Base-by-base conservation (phyloP, 225 moss, liverwort and hornwort species). In the Bryum argenteum region DNA sequence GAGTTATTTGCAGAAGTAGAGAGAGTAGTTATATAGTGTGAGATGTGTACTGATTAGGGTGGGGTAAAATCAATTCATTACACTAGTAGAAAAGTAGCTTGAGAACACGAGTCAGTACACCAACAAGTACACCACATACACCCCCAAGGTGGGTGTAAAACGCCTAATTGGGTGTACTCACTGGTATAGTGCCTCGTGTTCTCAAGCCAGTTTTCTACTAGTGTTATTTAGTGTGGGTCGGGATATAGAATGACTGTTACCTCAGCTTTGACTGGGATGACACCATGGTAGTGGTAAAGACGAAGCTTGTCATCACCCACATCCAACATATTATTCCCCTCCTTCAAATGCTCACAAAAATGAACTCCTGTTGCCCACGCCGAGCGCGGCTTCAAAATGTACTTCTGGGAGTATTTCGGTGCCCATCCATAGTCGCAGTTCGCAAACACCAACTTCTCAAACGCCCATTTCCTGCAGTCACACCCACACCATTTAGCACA, bases 301-400 rank as follows among this genome's bases (percentile, higher is more conserved):
- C 75, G 75, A 41, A 75, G 18, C 61, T 14, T 11, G 61, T 19
- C 53, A 15, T 61, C 28, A 19, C 68, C 75, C 5, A 61, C 67
- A 24, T 75, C 68, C 53, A 51, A 9, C 26, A 16, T 60, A 28
- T 67, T 20, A 10, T n/a, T n/a, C n/a, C 75, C 75, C 10, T 75
- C 75, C 41, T 42, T 68, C 75, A 75, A 3, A 43, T 75, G 19
- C 61, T 75, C 75, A 41, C 67, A 68, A 1, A 60, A 52, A 43
- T 75, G 75, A 15, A 75, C 75, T 11, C 75, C 75, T 1, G 75
- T 75, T 8, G 75, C 75, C 75, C 75, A 75, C 16, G 75, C 68
- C 12, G 75, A 75, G 3, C 67, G 75, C 20, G 75, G 61, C 52
- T 68, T 75, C 23, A 75, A 67, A 52, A 75, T 68, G 61, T 75